Conservation (phyloP, 176 grass and related monocot species). For the Bolboschoenus planiculmis region DNA sequence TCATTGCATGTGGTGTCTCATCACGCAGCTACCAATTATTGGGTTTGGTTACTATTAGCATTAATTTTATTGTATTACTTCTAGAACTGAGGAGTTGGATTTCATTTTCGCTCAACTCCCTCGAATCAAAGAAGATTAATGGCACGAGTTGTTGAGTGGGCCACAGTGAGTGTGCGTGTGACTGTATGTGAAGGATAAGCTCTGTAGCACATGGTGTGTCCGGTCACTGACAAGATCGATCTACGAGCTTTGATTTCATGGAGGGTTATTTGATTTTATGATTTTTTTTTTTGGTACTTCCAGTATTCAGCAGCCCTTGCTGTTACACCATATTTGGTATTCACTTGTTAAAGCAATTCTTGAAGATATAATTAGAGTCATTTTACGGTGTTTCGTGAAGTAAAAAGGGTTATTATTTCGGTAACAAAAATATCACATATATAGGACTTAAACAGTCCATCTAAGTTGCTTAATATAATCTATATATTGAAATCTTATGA, state of each 20-base stretch:
- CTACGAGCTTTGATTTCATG: neutral
- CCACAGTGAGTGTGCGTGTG: too few relatives aligned
- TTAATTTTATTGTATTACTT: neutral
- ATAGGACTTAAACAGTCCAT: too few relatives aligned
- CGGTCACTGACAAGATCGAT: neutral
- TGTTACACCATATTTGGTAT: neutral
- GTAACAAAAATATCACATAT: too few relatives aligned
- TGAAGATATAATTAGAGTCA: neutral
- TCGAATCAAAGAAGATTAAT: neutral
- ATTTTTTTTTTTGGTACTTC: neutral
- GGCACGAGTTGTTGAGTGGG: neutral
- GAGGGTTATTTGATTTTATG: too few relatives aligned
- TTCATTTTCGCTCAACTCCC: neutral
- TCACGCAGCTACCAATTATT: neutral
- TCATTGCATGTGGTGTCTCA: neutral
- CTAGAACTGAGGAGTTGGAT: neutral
- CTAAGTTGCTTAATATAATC: too few relatives aligned
- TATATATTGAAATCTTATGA: too few relatives aligned
- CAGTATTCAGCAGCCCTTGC: neutral
- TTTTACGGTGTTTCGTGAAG: too few relatives aligned
- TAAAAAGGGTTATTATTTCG: too few relatives aligned
- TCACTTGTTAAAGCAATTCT: neutral
- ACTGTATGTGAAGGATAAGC: neutral
- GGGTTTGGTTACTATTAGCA: neutral
- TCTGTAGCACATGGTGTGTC: neutral